Conservation (phyloP, 1,139 yeast genomes). For the Debaryomycetaceae sp. region DNA sequence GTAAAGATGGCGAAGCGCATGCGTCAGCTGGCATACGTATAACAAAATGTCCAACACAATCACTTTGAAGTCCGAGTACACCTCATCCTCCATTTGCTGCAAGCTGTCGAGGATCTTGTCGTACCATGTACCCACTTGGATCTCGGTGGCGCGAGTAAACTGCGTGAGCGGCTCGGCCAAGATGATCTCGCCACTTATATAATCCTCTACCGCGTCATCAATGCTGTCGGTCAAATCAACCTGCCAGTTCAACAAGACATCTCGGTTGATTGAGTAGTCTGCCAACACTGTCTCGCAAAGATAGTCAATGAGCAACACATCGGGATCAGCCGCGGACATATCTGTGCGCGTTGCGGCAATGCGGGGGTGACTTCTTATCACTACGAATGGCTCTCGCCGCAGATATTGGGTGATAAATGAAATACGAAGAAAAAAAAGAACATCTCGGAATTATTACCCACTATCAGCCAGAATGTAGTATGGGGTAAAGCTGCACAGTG, state of each 20-base stretch:
- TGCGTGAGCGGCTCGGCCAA: constrained; percentile 8
- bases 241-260: constrained; percentile 33
- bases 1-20: constrained; percentile 23
- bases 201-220: constrained; percentile 6
- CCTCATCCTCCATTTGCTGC: constrained; percentile 18
- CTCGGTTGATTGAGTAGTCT: constrained; percentile 23
- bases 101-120: constrained; percentile 18
- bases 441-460: no score
- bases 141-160: no score
- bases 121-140: no score
- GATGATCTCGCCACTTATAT: constrained; percentile 6
- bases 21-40: constrained; percentile 20
- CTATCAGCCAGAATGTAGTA: no score
- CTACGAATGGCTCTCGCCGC: no score
- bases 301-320: constrained; percentile 10
- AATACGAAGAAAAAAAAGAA: no score
- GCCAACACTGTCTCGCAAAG: constrained; percentile 24
- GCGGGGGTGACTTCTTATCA: no score
- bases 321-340: constrained; percentile 7
- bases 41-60: constrained; percentile 26
- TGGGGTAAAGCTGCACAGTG: no score
- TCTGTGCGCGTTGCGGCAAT: no score
- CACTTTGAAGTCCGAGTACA: constrained; percentile 28
- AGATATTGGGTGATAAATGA: no score
- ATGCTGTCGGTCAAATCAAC: constrained; percentile 20